Evolutionary conservation across 257 asterid species (phyloP), one percentile per base, ranked within the genome.

Genomic region (Forsythia viridissima): DNA sequence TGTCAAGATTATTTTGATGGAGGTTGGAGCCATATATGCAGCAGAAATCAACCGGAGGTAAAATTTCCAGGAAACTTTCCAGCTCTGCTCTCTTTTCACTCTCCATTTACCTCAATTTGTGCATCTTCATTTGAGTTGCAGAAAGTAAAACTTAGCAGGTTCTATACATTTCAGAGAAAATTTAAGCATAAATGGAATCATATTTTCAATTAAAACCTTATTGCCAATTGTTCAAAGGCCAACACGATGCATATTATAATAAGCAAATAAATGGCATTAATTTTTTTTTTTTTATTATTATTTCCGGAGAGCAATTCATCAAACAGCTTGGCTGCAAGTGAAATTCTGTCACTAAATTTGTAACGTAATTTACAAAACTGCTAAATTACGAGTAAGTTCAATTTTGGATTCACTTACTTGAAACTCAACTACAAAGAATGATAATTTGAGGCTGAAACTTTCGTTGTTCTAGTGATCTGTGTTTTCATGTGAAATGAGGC

Each of bases 1-100:
- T 84, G 82, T 89, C 92, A 65, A 52, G 70, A 82, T 94, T 93
- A 89, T 89, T 93, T 21, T 95, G 93, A 84, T 94, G 99, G 80
- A 93, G 97, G 71, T 85, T 84, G 71, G 97, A 95, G 46, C 98
- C 99, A 89, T 93, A 90, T 40, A 90, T 52, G 75, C 97, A 91
- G 76, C 92, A 90, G 78, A 93, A 95, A 38, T 93, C 97, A 81
- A 93, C 92, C 0, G 96, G 94, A 12, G 99, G 98, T 70, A 93
- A 87, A 79, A 76, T 86, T 71, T 90, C 87, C 55, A 95, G 90
- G 73, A 95, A 86, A 82, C 83, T 79, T 74, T 77, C 80, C 52
- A 75, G 75, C 77, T 82, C 86, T 8, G 84, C 80, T 73, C 65
- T 84, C 71, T 76, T 83, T 30, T 59, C 88, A 40, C 75, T 73